Base-by-base conservation (phyloP, 768 basidiomycete genomes). In the Auriscalpium orientale region DNA sequence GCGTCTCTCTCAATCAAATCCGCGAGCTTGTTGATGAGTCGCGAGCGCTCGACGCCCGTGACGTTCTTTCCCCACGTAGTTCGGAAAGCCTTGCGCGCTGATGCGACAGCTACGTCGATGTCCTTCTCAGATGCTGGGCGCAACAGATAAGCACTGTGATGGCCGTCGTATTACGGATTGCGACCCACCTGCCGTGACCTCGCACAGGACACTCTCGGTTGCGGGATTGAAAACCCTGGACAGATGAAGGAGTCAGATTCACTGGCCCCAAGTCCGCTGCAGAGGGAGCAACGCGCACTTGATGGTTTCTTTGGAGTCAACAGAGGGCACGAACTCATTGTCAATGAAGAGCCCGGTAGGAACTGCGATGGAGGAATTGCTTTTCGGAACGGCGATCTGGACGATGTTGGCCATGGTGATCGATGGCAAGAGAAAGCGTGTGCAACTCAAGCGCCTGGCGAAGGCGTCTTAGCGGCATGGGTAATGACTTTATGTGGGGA, bases 331-430 rank as follows among this genome's bases (percentile, higher is more conserved):
- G 64, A 92, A 95, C 66, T 92, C 80, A 67, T 91, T 91, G 76
- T 94, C 85, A 72, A 98, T 94, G 75, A 91, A 98, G 22, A 95
- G 77, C 16, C 91, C 91, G 8, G 89, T 91, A 10, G 85, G 85
- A 38, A 94, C 76, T 37, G 74, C 73, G 50, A 91, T 74, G 64
- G 73, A 67, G 45, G 60, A 62, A 55, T 64, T 66, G 5, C 65
- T 63, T 6, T 59, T 56, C 16, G 70, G 61, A n/a, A 70, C 48
- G 36, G 63, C 56, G 34, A 72, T 46, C 40, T 65, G 59, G 15
- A 59, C 61, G 36, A 63, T 56, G 48, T 61, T 37, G n/a, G 54
- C 55, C 62, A 63, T 63, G 62, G 34, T 46, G 40, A 12, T 46
- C 38, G 9, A 3, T 33, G 21, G 18, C 40, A 38, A 49, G 50